phyloP scores from a whole-genome alignment of 345 rosid genomes.

The Punica granatum region DNA sequence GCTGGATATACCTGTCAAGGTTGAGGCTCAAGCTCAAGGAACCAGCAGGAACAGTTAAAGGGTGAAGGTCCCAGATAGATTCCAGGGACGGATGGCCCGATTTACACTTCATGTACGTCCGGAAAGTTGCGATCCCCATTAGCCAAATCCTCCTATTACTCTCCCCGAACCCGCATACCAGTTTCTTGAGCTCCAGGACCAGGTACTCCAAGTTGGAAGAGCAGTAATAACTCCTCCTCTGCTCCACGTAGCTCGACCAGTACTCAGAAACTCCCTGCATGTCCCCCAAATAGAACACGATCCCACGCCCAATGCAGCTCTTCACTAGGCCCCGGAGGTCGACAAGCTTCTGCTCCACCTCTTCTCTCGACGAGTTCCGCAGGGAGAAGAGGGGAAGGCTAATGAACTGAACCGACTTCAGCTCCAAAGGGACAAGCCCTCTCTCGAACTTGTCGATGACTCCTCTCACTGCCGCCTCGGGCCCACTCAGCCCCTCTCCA shows the following conservation, averaged over 20 bases:
- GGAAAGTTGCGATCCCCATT: constrained; percentile 42
- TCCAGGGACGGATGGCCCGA: constrained; percentile 56
- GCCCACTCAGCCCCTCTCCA: constrained; percentile 34
- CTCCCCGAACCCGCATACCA: constrained; percentile 34
- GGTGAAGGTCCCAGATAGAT: constrained; percentile 49
- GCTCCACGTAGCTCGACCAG: constrained; percentile 47
- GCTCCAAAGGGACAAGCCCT: constrained; percentile 33
- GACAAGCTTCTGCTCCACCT: constrained; percentile 46
- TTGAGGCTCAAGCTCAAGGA: constrained; percentile 54
- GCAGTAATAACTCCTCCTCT: constrained; percentile 28
- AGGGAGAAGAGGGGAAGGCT: constrained; percentile 48
- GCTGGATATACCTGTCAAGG: constrained; percentile 50
- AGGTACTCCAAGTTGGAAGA: constrained; percentile 34
- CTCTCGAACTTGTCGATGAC: constrained; percentile 46
- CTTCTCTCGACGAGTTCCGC: constrained; percentile 38
- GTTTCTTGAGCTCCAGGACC: constrained; percentile 46
- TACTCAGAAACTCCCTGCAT: constrained; percentile 46
- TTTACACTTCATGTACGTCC: constrained; percentile 52
- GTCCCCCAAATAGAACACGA: constrained; percentile 58
- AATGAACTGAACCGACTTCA: constrained; percentile 37
- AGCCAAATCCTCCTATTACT: constrained; percentile 34
- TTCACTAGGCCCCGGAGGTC: constrained; percentile 46
- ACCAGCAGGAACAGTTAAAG: constrained; percentile 42
- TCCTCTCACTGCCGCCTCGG: constrained; percentile 41
- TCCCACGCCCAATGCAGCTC: constrained; percentile 34